phyloP scores from a whole-genome alignment of 2,329 filamentous ascomycete species.

The Fusarium sp. region DNA sequence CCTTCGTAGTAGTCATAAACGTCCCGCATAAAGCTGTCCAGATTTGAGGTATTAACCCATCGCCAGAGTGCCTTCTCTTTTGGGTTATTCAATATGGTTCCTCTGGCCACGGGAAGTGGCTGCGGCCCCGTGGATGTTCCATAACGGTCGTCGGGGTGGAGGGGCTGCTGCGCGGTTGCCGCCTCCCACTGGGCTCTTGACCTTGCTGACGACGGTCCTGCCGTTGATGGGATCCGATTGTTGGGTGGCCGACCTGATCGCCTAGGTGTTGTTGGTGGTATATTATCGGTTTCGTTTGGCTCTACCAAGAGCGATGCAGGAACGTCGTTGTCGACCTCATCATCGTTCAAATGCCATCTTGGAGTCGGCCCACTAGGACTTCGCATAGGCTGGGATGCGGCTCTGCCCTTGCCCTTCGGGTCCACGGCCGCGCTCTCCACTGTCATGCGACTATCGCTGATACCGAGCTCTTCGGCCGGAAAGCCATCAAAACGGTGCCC shows the following conservation, averaged over 20 bases:
- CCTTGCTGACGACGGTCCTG: constrained; percentile 55
- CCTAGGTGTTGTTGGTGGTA: constrained; percentile 27
- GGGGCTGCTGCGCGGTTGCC: constrained; percentile 59
- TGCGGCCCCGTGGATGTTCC: constrained; percentile 26
- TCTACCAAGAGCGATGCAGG: constrained; percentile 70
- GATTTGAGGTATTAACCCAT: constrained; percentile 89
- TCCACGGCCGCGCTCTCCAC: constrained; percentile 49
- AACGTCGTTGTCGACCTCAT: constrained; percentile 66
- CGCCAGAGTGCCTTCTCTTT: constrained; percentile 85
- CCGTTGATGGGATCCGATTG: constrained; percentile 24
- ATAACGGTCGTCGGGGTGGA: constrained; percentile 54
- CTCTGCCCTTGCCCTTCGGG: constrained; percentile 30
- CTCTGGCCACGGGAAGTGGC: constrained; percentile 44
- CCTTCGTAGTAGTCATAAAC: constrained; percentile 88
- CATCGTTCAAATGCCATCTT: constrained; percentile 51
- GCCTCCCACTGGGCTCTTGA: constrained; percentile 63
- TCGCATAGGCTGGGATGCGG: constrained; percentile 18
- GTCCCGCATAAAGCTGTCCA: constrained; percentile 84
- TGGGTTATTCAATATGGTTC: constrained; percentile 48
- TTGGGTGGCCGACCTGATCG: constrained; percentile 25
- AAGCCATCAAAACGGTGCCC: constrained; percentile 60
- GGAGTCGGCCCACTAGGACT: constrained; percentile 26
- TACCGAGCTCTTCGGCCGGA: constrained; percentile 56
- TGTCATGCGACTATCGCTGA: constrained; percentile 57
- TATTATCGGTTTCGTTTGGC: constrained; percentile 48